Evolutionary conservation across 2,329 filamentous ascomycete species (phyloP).

Genomic region (Arthrobotrys iridis): DNA sequence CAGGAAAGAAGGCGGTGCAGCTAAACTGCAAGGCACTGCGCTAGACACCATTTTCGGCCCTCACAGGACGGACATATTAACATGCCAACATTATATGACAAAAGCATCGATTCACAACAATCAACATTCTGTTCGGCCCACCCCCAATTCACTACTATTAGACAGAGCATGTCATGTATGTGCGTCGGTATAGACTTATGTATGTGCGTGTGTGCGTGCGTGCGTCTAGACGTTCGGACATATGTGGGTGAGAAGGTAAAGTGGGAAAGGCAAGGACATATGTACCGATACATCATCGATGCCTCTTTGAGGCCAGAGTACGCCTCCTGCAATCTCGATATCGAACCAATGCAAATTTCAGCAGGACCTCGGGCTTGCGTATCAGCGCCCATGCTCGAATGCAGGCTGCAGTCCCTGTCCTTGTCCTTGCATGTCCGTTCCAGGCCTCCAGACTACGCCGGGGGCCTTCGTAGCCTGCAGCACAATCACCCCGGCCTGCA

Average conservation of each 20-base stretch:
- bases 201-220: background rate
- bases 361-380: conserved; percentile 21
- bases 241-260: background rate
- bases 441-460: conserved; percentile 15
- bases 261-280: background rate
- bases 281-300: conserved; percentile 26
- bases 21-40: conserved; percentile 23
- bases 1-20: conserved; percentile 19
- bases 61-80: conserved; percentile 21
- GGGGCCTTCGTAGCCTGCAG: conserved; percentile 13
- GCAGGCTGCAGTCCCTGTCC: conserved; percentile 13
- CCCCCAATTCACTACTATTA: too few species aligned
- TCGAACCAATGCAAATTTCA: conserved; percentile 34
- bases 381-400: conserved; percentile 18
- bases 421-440: conserved; percentile 21
- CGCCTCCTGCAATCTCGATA: conserved; percentile 35
- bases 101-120: conserved; percentile 2
- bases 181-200: background rate
- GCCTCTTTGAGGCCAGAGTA: conserved; percentile 23
- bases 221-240: too few species aligned
- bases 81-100: conserved; percentile 16
- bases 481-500: too few species aligned
- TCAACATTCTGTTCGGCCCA: conserved; percentile 8
- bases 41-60: conserved; percentile 17
- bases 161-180: background rate